phyloP scores from a whole-genome alignment of 2,329 filamentous ascomycete species.

The Capronia coronata region DNA sequence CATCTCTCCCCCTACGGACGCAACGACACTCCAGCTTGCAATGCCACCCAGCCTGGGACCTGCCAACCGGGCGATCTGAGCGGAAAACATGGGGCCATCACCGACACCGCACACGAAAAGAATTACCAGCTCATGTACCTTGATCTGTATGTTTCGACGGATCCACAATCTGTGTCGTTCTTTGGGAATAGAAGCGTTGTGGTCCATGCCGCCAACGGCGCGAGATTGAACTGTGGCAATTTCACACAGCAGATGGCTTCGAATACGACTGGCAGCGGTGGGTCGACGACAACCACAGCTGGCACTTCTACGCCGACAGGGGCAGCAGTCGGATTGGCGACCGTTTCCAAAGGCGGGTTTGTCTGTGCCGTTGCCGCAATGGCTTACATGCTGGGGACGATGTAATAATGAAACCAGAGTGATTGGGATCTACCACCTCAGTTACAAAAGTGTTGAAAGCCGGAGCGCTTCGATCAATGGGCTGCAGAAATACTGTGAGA shows the following conservation, averaged over 20 bases:
- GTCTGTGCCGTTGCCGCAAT: not conserved
- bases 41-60: constrained; percentile 50
- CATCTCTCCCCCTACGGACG: constrained; percentile 66
- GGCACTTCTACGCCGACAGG: not conserved
- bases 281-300: not conserved
- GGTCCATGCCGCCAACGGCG: constrained; percentile 48
- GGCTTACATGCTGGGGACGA: not conserved
- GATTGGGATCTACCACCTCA: no score
- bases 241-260: constrained; percentile 34
- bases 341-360: not conserved
- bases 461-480: no score
- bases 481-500: no score
- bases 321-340: not conserved
- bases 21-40: constrained; percentile 57
- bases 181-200: constrained; percentile 52
- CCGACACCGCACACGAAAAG: constrained; percentile 39
- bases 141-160: constrained; percentile 47
- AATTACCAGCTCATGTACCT: constrained; percentile 35
- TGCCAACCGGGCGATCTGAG: constrained; percentile 73
- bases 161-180: constrained; percentile 39
- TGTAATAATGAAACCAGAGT: not conserved
- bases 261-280: not conserved
- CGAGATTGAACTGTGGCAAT: constrained; percentile 53
- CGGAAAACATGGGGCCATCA: constrained; percentile 52
- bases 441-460: no score